Evolutionary conservation across 1,284 basidiomycete genomes (phyloP).

Genomic region (Cutaneotrichosporon dermatis): DNA sequence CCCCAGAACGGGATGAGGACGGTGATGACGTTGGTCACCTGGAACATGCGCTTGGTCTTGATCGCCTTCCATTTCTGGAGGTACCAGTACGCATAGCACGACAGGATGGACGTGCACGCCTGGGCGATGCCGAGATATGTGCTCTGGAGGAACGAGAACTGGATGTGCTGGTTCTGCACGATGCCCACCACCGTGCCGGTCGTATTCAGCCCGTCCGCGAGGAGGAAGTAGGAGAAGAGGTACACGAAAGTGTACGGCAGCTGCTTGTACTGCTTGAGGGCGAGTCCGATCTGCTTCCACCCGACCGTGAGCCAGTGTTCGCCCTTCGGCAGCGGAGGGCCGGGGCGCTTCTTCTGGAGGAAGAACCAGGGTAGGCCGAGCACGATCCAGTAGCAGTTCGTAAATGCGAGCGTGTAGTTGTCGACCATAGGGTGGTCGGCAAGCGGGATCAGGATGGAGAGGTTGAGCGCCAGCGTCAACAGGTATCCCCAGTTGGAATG

Average conservation of each 20-base stretch:
- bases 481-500: slow-evolving; percentile 65
- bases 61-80: slow-evolving; percentile 73
- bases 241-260: slow-evolving; percentile 64
- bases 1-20: slow-evolving; percentile 78
- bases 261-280: slow-evolving; percentile 61
- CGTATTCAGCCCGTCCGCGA: slow-evolving; percentile 48
- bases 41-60: slow-evolving; percentile 53
- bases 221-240: slow-evolving; percentile 67
- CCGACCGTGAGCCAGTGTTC: slow-evolving; percentile 68
- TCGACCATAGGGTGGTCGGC: slow-evolving; percentile 61
- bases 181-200: slow-evolving; percentile 23
- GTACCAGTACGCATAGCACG: slow-evolving; percentile 64
- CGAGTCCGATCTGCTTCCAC: slow-evolving; percentile 76
- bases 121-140: slow-evolving; percentile 72
- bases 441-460: slow-evolving; percentile 68
- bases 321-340: slow-evolving; percentile 66
- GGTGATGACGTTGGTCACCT: slow-evolving; percentile 67
- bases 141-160: slow-evolving; percentile 66
- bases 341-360: slow-evolving; percentile 68
- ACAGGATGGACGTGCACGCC: slow-evolving; percentile 62
- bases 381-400: slow-evolving; percentile 69
- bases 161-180: slow-evolving; percentile 67
- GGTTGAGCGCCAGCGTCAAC: slow-evolving; percentile 61
- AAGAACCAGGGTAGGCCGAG: slow-evolving; percentile 78
- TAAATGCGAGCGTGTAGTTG: slow-evolving; percentile 51